Percentiles rank a stretch among this genome's conserved stretches.
Evolutionary conservation across 495 filamentous ascomycete genomes (phyloP).

Genomic region (Neurospora sp.): DNA sequence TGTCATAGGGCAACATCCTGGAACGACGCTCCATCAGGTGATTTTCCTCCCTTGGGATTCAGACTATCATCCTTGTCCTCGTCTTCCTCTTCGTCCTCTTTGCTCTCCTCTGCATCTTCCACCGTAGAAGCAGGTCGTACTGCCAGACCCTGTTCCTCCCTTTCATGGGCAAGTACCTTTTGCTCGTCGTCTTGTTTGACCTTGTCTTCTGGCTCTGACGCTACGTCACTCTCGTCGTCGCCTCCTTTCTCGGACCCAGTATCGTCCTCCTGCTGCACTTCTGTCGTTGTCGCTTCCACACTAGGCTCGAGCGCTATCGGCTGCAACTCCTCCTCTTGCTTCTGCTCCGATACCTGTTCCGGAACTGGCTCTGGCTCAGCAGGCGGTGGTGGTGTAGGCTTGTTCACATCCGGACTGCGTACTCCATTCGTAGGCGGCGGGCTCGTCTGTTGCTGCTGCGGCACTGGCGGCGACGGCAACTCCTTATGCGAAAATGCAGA

Average conservation of each 20-base stretch:
- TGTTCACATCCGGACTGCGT: background rate
- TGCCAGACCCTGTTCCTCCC: constrained; percentile 39
- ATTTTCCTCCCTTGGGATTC: constrained; percentile 27
- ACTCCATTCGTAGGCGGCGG: background rate
- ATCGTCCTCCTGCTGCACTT: constrained; percentile 15
- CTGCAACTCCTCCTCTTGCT: background rate
- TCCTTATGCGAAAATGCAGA: constrained; percentile 24
- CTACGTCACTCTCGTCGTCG: constrained; percentile 8
- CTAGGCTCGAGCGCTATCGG: constrained; percentile 6
- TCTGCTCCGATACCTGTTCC: background rate
- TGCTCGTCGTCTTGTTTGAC: constrained; percentile 38
- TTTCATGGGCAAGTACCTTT: constrained; percentile 44
- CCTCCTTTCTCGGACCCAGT: constrained; percentile 17
- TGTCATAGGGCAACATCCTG: constrained; percentile 43
- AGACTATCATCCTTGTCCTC: constrained; percentile 21
- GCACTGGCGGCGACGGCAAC: constrained; percentile 18
- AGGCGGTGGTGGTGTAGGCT: background rate
- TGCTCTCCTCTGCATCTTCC: constrained; percentile 21
- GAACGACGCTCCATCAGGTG: constrained; percentile 37
- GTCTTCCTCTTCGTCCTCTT: constrained; percentile 25
- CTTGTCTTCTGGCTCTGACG: constrained; percentile 22
- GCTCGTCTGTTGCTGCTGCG: constrained; percentile 1
- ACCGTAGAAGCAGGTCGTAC: constrained; percentile 26
- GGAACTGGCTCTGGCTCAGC: constrained; percentile 10
- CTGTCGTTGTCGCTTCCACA: constrained; percentile 15